Evolutionary conservation across 108 stramenopile species (phyloP).

Genomic region (Fragilaria radians): DNA sequence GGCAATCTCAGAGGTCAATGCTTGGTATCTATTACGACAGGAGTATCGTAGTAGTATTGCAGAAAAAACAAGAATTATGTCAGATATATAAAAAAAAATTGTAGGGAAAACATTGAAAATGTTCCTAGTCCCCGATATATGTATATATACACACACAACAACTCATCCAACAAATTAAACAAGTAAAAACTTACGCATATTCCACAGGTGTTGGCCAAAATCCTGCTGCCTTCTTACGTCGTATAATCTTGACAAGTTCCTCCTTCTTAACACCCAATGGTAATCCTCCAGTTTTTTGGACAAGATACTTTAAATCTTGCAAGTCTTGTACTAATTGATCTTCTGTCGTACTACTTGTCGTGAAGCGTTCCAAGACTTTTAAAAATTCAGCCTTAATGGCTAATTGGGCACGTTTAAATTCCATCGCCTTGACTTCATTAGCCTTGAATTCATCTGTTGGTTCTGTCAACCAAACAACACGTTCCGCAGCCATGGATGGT

Average conservation of each 20-base stretch:
- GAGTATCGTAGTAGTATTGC: not conserved
- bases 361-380: conserved; percentile 41
- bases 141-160: not conserved
- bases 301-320: conserved; percentile 35
- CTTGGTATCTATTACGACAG: conserved; percentile 45
- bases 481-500: conserved; percentile 19
- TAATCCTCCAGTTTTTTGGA: conserved; percentile 52
- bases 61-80: not conserved
- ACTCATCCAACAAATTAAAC: not conserved
- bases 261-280: conserved; percentile 83
- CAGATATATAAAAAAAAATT: not conserved
- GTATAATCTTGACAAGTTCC: conserved; percentile 66
- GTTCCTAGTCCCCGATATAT: not conserved
- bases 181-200: conserved; percentile 41
- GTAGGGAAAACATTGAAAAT: not conserved
- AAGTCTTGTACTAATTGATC: conserved; percentile 49
- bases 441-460: conserved; percentile 84
- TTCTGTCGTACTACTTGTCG: conserved; percentile 43
- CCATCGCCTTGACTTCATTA: conserved; percentile 68
- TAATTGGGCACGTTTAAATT: conserved; percentile 68
- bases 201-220: conserved; percentile 78
- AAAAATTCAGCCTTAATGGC: conserved; percentile 50
- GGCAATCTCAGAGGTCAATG: conserved; percentile 51
- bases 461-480: conserved; percentile 67
- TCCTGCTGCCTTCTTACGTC: conserved; percentile 73